A percentile compares a stretch with the other conserved stretches of the same genome.
Evolutionary conservation across 192 early-diverging fungal genomes (phyloP).

Genomic region (Pecoramyces ruminantium): DNA sequence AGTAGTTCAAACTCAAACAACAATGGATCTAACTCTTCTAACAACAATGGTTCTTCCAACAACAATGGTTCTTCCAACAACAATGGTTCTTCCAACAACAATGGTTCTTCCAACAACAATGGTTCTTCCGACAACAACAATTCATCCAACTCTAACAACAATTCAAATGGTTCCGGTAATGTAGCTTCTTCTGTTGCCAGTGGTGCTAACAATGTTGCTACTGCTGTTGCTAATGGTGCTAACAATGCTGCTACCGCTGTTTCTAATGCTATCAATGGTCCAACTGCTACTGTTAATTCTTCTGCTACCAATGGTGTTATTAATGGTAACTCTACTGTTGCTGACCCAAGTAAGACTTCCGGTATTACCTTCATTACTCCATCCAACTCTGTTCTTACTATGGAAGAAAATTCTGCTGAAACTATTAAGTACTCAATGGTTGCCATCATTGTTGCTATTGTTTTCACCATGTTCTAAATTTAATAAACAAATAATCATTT

Average conservation of each 20-base stretch:
- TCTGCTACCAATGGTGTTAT: not conserved
- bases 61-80: too few relatives aligned
- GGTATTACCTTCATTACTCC: not conserved
- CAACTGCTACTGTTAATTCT: not conserved
- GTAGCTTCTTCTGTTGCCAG: not conserved
- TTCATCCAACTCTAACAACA: too few relatives aligned
- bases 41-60: too few relatives aligned
- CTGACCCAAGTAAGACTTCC: not conserved
- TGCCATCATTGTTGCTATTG: not conserved
- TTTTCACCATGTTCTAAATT: not conserved
- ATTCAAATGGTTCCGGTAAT: too few relatives aligned
- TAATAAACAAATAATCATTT: not conserved
- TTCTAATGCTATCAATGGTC: not conserved
- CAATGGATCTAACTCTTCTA: too few relatives aligned
- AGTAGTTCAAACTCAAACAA: too few relatives aligned
- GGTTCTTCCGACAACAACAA: too few relatives aligned
- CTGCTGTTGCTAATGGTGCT: not conserved
- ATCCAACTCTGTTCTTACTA: not conserved
- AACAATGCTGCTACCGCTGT: not conserved
- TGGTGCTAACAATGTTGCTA: not conserved
- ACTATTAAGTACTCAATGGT: not conserved
- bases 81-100: too few relatives aligned
- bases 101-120: too few relatives aligned
- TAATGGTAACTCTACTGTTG: not conserved
- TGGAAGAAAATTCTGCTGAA: not conserved